Base-by-base conservation (phyloP, 2,329 filamentous ascomycete species). In the Byssoonygena ceratinophila region DNA sequence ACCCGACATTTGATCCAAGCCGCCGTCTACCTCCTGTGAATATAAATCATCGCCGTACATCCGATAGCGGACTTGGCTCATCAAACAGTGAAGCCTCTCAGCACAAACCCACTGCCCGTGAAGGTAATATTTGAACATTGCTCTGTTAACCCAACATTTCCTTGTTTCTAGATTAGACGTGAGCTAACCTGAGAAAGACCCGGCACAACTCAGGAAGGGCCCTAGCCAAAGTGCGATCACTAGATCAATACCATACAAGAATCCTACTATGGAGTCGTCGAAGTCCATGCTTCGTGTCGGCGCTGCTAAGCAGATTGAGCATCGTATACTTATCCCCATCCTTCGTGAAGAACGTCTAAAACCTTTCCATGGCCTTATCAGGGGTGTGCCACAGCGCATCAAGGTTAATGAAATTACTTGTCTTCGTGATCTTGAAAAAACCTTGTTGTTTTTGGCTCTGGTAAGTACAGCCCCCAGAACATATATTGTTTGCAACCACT, bases 371-470 rank as follows among this genome's bases (percentile, higher is more conserved):
- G 76, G 84, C 46, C 80, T 95, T 61, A 78, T 95, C 58, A 76
- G 84, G 60, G 84, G 87, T 68, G 82, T 89, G 58, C 87, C 87
- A 45, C 77, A 79, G 67, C 84, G 84, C 64, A 92, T 95, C 66
- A 80, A 81, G 64, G 80, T 83, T 65, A 90, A 88, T 69, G 82
- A 92, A 63, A 92, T 97, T 64, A 82, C 86, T 67, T 95, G 86
- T 72, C 80, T 97, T 52, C 83, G 91, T 68, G 91, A 97, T 70
- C 78, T 97, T 46, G 91, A 97, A 71, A 95, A 95, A 79, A 91
- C 85, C 8, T 75, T 97, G 56, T 81, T 96, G 64, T 89, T 90
- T 71, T 81, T 90, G 68, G 88, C 90, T 74, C 87, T 87, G 68
- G 91, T 96, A 84, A 94, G 90, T 94, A 69, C 76, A 66, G 66